Evolutionary conservation across 1,139 yeast species (phyloP).

Genomic region (Kurtzmaniella natalensis): DNA sequence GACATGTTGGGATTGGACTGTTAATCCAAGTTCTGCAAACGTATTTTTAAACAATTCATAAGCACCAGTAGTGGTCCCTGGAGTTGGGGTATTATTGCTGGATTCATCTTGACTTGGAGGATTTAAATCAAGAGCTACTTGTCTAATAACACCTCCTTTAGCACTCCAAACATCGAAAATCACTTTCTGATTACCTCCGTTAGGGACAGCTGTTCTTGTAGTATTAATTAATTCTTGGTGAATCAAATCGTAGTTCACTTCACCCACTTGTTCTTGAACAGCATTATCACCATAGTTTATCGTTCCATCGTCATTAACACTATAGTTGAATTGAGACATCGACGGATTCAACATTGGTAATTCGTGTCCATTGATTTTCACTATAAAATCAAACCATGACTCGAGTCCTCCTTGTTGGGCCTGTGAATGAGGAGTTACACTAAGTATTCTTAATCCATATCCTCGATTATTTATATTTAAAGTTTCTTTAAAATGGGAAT

Average conservation of each 20-base stretch:
- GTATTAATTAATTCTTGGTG: slow-evolving; percentile 26
- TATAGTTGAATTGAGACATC: slow-evolving; percentile 27
- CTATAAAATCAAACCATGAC: slow-evolving; percentile 81
- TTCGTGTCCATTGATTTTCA: slow-evolving; percentile 73
- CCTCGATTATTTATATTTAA: slow-evolving; percentile 39
- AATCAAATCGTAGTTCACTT: slow-evolving; percentile 31
- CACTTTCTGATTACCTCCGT: slow-evolving; percentile 25
- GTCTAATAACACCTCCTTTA: slow-evolving; percentile 72
- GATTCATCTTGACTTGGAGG: slow-evolving; percentile 13
- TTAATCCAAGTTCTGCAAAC: slow-evolving; percentile 51
- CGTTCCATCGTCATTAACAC: slow-evolving; percentile 41
- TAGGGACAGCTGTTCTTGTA: slow-evolving; percentile 29
- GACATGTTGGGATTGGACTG: slow-evolving; percentile 74
- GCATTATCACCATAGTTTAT: slow-evolving; percentile 35
- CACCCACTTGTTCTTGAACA: slow-evolving; percentile 35
- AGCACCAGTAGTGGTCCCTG: slow-evolving; percentile 5
- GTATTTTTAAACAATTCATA: slow-evolving; percentile 15
- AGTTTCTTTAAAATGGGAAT: slow-evolving; percentile 51
- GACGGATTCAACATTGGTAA: slow-evolving; percentile 49
- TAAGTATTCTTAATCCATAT: slow-evolving; percentile 38
- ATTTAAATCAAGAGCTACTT: slow-evolving; percentile 42
- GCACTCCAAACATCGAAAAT: slow-evolving; percentile 79
- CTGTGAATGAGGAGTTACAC: slow-evolving; percentile 37
- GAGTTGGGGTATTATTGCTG: slow-evolving; percentile 6
- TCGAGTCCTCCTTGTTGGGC: slow-evolving; percentile 50